phyloP scores from a whole-genome alignment of 1,139 yeast genomes.

The Citeromyces hawaiiensis region DNA sequence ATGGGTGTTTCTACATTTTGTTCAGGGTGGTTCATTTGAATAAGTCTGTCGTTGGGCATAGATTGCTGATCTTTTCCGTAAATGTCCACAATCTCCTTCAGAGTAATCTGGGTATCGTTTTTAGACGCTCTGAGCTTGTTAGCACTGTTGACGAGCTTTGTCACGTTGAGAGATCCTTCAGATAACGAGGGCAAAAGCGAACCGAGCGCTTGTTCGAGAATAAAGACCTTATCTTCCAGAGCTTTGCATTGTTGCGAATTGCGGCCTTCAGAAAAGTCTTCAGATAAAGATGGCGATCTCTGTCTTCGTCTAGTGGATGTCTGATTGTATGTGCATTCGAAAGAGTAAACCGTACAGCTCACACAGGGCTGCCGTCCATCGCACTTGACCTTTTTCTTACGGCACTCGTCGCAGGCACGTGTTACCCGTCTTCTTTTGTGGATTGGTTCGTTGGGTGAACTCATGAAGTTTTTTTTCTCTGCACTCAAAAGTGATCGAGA shows the following conservation, averaged over 20 bases:
- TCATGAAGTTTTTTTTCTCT: neutral
- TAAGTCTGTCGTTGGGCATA: neutral
- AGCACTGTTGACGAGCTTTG: neutral
- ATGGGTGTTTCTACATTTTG: constrained; percentile 20
- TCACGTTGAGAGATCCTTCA: neutral
- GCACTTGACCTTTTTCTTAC: constrained; percentile 69
- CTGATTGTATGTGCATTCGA: constrained; percentile 48
- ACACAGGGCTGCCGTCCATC: constrained; percentile 83
- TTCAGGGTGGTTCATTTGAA: constrained; percentile 1
- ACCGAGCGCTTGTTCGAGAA: constrained; percentile 1
- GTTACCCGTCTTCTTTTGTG: constrained; percentile 66
- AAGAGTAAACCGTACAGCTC: constrained; percentile 81
- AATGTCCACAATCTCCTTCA: constrained; percentile 1
- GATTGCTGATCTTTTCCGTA: neutral
- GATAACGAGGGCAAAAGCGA: neutral
- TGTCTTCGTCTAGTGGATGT: constrained; percentile 22
- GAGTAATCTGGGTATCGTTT: constrained; percentile 2
- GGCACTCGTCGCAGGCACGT: constrained; percentile 68
- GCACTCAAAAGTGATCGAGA: neutral
- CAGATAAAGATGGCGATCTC: constrained; percentile 3
- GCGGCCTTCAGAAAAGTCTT: neutral
- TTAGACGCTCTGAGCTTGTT: constrained; percentile 4
- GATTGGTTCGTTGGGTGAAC: constrained; percentile 4
- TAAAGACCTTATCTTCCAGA: constrained; percentile 1
- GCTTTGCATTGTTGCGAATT: neutral